Evolutionary conservation across 169 alveolate species (phyloP).

Genomic region (Theileria luwenshuni): DNA sequence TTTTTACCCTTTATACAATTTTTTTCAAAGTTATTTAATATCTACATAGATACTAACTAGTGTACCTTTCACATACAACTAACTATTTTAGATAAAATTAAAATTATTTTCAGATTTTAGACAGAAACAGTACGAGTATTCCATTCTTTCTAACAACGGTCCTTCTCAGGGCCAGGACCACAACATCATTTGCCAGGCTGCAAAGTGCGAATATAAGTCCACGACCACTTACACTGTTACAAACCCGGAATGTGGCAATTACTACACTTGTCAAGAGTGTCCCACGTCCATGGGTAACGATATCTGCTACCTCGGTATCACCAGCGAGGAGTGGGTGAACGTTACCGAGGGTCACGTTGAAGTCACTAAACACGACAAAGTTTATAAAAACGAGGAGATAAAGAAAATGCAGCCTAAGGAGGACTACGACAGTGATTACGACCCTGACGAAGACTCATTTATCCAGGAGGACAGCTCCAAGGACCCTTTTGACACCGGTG

Average conservation of each 20-base stretch:
- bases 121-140: conserved; percentile 1
- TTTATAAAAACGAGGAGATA: background rate
- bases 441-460: conserved; percentile 43
- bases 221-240: conserved; percentile 22
- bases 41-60: too few relatives aligned
- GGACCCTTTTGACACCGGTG: background rate
- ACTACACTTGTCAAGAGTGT: conserved; percentile 45
- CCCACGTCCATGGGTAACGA: conserved; percentile 41
- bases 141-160: conserved; percentile 2
- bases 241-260: conserved; percentile 52
- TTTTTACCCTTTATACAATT: too few relatives aligned
- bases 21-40: too few relatives aligned
- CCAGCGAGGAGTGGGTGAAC: conserved; percentile 18
- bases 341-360: conserved; percentile 40
- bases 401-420: background rate
- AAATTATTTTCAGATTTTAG: conserved; percentile 28
- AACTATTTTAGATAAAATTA: too few relatives aligned
- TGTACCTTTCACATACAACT: too few relatives aligned
- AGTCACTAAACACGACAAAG: background rate
- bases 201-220: conserved; percentile 36
- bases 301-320: conserved; percentile 39
- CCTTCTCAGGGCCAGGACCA: conserved; percentile 13
- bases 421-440: conserved; percentile 15
- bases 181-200: conserved; percentile 40
- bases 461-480: conserved; percentile 5